These are phyloP conservation scores for Pulveroboletus sp. DNA, from an alignment of 768 basidiomycete genomes.

Conservation along the genomic window DNA sequence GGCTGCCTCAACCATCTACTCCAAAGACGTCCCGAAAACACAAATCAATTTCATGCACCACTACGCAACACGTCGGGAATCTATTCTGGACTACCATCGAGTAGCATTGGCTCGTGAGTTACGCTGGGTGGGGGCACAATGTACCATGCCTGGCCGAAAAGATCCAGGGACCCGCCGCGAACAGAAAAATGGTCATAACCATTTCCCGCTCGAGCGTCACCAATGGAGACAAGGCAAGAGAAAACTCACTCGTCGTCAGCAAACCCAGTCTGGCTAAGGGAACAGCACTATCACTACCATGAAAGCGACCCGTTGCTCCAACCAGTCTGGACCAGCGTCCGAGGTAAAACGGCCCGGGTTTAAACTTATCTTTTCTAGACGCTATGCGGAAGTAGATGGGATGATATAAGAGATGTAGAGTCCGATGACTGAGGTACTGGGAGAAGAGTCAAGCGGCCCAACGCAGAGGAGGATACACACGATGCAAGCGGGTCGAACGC, in stretches of 20 bases:
- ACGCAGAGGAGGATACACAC: constrained; percentile 16
- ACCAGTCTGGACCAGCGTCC: constrained; percentile 30
- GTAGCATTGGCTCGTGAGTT: neutral
- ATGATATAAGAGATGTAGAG: constrained; percentile 37
- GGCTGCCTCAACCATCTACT: too few species aligned
- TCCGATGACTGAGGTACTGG: constrained; percentile 31
- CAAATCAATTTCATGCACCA: neutral
- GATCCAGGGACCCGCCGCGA: constrained; percentile 31
- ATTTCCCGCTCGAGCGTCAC: neutral
- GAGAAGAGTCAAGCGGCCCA: too few species aligned
- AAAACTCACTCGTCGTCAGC: neutral
- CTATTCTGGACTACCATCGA: constrained; percentile 1
- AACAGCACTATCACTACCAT: constrained; percentile 35
- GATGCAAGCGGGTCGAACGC: constrained; percentile 36
- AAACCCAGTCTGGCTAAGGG: constrained; percentile 16
- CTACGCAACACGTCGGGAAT: neutral
- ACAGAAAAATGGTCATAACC: constrained; percentile 21
- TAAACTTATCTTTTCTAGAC: constrained; percentile 28
- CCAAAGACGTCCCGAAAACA: neutral
- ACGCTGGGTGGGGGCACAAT: constrained; percentile 30
- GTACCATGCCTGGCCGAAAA: constrained; percentile 30
- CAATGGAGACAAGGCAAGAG: neutral
- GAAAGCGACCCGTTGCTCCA: constrained; percentile 32
- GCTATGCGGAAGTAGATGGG: constrained; percentile 37
- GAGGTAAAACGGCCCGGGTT: constrained; percentile 36